phyloP scores from a whole-genome alignment of 2,329 filamentous ascomycete species.

The Pleomassaria siparia region DNA sequence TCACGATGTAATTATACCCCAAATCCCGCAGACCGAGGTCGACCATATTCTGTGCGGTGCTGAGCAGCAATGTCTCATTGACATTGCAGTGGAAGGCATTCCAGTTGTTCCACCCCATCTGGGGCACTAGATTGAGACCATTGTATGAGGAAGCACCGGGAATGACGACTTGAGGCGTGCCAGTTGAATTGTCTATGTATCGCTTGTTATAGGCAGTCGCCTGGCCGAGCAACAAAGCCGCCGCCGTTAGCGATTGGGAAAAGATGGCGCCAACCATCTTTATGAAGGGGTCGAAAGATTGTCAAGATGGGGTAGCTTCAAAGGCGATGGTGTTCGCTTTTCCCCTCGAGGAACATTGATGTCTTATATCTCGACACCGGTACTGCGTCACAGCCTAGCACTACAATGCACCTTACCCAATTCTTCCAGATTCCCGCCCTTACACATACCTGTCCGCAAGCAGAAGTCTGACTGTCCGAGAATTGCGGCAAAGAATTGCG shows the following conservation, averaged over 20 bases:
- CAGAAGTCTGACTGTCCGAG: conserved; percentile 7
- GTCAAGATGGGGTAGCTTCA: not conserved
- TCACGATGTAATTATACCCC: conserved; percentile 54
- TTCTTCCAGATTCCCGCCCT: conserved; percentile 3
- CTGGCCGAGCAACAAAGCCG: conserved; percentile 9
- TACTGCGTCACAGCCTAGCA: not conserved
- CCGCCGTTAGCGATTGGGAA: conserved; percentile 6
- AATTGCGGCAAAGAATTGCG: conserved; percentile 11
- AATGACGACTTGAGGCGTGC: conserved; percentile 16
- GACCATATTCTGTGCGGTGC: conserved; percentile 50
- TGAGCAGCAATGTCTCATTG: conserved; percentile 48
- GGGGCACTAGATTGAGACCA: conserved; percentile 39
- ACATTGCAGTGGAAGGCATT: conserved; percentile 49
- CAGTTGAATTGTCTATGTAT: conserved; percentile 17
- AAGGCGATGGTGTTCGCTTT: not conserved
- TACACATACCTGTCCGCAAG: conserved; percentile 2
- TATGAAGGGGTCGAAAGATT: not conserved
- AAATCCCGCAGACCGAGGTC: conserved; percentile 51
- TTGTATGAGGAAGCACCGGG: conserved; percentile 31
- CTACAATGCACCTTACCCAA: not conserved
- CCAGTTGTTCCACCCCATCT: conserved; percentile 45
- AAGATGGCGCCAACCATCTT: conserved; percentile 10
- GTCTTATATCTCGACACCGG: conserved; percentile 5
- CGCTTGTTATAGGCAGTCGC: conserved; percentile 13
- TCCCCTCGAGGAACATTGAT: not conserved